Conservation (phyloP, 176 grass and related monocot species). For the maize (Zea mays) region DNA sequence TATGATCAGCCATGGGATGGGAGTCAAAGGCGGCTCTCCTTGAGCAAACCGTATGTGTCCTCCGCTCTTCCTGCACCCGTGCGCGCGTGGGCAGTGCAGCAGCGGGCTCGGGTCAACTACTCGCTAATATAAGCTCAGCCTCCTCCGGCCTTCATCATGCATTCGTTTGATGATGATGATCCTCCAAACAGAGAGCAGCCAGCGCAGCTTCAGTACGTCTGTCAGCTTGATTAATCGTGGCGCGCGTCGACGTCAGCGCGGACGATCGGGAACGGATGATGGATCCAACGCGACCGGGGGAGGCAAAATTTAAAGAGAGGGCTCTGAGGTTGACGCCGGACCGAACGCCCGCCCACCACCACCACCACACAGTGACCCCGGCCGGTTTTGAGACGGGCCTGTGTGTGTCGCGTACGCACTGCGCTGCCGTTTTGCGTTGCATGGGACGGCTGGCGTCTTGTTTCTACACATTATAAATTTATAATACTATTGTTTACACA, state of each 20-base stretch:
- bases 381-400: neutral
- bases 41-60: neutral
- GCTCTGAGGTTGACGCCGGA: slow-evolving; percentile 40
- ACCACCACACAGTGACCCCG: neutral
- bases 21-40: slow-evolving; percentile 24
- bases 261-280: slow-evolving; percentile 6
- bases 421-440: neutral
- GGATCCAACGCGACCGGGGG: slow-evolving; percentile 30
- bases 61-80: neutral
- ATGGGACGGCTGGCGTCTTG: neutral
- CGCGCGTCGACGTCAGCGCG: slow-evolving; percentile 24
- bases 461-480: neutral
- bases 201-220: too few species aligned
- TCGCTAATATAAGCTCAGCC: too few species aligned
- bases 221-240: slow-evolving; percentile 18
- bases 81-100: too few species aligned
- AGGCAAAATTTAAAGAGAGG: neutral
- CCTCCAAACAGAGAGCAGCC: too few species aligned
- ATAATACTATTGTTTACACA: neutral
- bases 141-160: too few species aligned
- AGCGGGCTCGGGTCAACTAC: too few species aligned
- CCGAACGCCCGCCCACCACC: slow-evolving; percentile 31
- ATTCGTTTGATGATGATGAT: too few species aligned
- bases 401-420: neutral
- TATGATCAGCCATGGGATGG: too few species aligned